Conservation (phyloP, 306 rosid species). For the Hylodesmum podocarpum region DNA sequence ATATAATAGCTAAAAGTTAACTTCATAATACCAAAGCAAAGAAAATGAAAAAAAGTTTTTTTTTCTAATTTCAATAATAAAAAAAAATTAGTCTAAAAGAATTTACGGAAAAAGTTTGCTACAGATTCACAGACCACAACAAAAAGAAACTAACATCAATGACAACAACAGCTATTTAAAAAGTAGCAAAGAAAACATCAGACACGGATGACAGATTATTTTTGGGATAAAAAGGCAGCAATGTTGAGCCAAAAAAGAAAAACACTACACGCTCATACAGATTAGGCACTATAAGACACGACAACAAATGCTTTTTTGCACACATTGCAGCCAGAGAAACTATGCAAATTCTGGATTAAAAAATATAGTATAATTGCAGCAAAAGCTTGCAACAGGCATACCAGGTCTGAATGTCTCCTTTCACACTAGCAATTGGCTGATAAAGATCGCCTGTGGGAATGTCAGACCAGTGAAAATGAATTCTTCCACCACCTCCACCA, state of each 20-base stretch:
- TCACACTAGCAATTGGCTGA: slow-evolving; percentile 87
- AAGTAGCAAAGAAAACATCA: background rate
- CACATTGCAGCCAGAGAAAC: background rate
- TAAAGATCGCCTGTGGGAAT: slow-evolving; percentile 95
- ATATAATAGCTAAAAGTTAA: background rate
- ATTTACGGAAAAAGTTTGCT: background rate
- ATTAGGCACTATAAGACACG: background rate
- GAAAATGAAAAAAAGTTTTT: background rate
- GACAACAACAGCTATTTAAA: background rate
- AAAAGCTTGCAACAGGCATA: slow-evolving; percentile 34
- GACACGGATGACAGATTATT: background rate
- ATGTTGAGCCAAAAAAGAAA: background rate
- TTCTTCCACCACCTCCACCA: slow-evolving; percentile 98
- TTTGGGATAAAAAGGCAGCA: background rate
- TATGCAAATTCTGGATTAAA: slow-evolving; percentile 6
- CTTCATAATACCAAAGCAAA: background rate
- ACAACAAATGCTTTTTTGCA: background rate
- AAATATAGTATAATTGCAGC: slow-evolving; percentile 8
- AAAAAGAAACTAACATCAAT: background rate
- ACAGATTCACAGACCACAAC: background rate
- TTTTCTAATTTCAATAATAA: background rate
- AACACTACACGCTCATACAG: background rate
- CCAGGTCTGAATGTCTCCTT: slow-evolving; percentile 72
- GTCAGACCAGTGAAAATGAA: slow-evolving; percentile 96
- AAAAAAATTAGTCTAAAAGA: background rate